Percentiles rank a stretch among this genome's conserved stretches.
Conservation (phyloP, 73 alveolate species). For the Symbiodinium pilosum region DNA sequence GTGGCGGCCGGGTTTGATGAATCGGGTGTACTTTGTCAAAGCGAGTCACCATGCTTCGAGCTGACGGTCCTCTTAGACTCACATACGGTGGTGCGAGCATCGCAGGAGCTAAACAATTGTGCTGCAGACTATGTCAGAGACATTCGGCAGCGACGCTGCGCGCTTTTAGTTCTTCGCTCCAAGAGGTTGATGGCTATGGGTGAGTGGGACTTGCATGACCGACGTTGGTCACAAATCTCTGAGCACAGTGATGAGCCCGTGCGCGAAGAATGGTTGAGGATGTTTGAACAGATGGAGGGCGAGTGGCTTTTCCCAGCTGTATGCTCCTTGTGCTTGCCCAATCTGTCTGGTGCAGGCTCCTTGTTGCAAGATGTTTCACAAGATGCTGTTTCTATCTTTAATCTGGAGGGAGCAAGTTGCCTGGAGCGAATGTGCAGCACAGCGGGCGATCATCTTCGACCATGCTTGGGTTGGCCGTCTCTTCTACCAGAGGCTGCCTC, state of each 20-base stretch:
- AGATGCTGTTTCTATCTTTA: constrained; percentile 40
- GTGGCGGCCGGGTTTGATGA: not conserved
- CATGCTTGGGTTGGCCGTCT: constrained; percentile 71
- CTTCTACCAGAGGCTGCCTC: not conserved
- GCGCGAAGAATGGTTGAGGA: constrained; percentile 45
- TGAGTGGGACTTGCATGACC: constrained; percentile 75
- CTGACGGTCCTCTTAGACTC: constrained; percentile 65
- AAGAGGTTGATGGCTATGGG: constrained; percentile 76
- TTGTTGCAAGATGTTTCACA: constrained; percentile 31
- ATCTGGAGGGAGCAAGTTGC: not conserved
- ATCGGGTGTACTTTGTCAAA: not conserved
- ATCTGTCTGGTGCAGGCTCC: not conserved
- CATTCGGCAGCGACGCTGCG: constrained; percentile 86
- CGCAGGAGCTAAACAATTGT: constrained; percentile 80
- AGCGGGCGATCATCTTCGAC: not conserved
- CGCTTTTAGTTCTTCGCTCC: constrained; percentile 54
- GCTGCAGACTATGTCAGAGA: constrained; percentile 69
- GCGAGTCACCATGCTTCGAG: constrained; percentile 26
- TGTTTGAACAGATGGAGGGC: constrained; percentile 34
- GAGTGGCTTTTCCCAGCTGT: constrained; percentile 27
- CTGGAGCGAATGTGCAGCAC: constrained; percentile 53
- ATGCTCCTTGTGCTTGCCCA: constrained; percentile 22
- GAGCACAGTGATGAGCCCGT: constrained; percentile 93
- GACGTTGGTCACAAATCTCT: constrained; percentile 76
- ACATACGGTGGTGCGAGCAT: constrained; percentile 52